These are phyloP conservation scores for Hypoxylon lenormandii DNA, from an alignment of 495 filamentous ascomycete genomes.

Conservation along the genomic window DNA sequence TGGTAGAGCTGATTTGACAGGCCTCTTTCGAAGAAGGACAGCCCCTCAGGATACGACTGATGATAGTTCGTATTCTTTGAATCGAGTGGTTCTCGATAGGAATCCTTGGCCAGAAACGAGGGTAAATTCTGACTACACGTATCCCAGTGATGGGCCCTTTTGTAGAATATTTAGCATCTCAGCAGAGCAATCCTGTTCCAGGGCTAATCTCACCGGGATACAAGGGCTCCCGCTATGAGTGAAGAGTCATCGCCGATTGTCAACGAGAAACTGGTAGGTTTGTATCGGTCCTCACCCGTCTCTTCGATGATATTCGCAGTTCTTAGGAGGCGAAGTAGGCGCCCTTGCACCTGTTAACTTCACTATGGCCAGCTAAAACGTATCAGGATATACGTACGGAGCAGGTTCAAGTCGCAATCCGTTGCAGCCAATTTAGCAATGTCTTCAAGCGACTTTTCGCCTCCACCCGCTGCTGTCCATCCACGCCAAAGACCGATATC, in stretches of 20 bases:
- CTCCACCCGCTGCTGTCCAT: conserved; percentile 39
- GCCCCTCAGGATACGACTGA: conserved; percentile 30
- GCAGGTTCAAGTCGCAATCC: conserved; percentile 40
- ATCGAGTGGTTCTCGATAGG: conserved; percentile 40
- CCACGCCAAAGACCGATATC: conserved; percentile 41
- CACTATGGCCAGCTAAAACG: not conserved
- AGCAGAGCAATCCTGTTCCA: not conserved
- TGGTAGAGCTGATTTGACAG: conserved; percentile 28
- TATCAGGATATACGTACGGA: conserved; percentile 31
- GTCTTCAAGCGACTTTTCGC: conserved; percentile 38
- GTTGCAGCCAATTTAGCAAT: conserved; percentile 28
- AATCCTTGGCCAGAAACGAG: conserved; percentile 41
- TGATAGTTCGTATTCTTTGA: conserved; percentile 33
- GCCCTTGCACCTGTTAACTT: conserved; percentile 25
- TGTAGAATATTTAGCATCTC: not conserved
- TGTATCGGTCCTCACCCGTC: conserved; percentile 43
- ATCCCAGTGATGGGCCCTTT: conserved; percentile 39
- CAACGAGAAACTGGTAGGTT: conserved; percentile 35
- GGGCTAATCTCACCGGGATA: conserved; percentile 15
- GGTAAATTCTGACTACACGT: conserved; percentile 22
- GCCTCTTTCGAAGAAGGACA: conserved; percentile 42
- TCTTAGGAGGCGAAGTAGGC: conserved; percentile 39
- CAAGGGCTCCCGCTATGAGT: conserved; percentile 4
- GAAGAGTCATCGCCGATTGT: conserved; percentile 32
- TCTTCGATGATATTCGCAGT: conserved; percentile 43